Percentiles rank a stretch among this genome's conserved stretches.
Evolutionary conservation across 139 green algal genomes (phyloP).

Genomic region (Coelastrella sp.): DNA sequence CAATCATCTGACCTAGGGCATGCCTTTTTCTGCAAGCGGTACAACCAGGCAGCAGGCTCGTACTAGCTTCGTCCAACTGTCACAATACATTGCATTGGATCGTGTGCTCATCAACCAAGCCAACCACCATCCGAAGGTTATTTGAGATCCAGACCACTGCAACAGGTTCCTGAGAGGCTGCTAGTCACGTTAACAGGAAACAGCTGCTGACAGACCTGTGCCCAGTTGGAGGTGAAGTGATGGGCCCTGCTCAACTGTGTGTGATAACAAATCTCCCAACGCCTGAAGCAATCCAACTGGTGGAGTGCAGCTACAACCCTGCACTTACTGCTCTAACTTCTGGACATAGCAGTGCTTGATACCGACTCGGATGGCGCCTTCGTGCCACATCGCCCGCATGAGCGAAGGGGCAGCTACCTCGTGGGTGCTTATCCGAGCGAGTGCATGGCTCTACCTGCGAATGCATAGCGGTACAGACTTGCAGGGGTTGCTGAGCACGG

Average conservation of each 20-base stretch:
- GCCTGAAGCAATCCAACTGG: neutral
- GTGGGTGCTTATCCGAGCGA: constrained; percentile 26
- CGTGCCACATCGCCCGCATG: constrained; percentile 28
- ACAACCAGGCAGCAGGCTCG: neutral
- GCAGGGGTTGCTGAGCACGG: neutral
- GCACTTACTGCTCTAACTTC: constrained; percentile 20
- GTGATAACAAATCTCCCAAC: too few species aligned
- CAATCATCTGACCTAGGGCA: constrained; percentile 30
- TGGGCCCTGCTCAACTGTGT: too few species aligned
- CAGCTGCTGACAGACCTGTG: too few species aligned
- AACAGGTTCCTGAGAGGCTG: too few species aligned
- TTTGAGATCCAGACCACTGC: too few species aligned
- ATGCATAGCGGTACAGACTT: neutral
- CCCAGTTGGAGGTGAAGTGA: too few species aligned
- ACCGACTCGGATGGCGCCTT: neutral
- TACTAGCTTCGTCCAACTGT: too few species aligned
- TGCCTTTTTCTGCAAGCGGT: constrained; percentile 23
- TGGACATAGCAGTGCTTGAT: constrained; percentile 32
- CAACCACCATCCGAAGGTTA: too few species aligned
- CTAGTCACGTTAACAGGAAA: too few species aligned
- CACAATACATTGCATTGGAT: too few species aligned
- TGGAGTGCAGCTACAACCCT: neutral
- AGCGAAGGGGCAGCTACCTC: constrained; percentile 32
- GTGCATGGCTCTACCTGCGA: constrained; percentile 25
- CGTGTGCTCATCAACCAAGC: too few species aligned